Percentiles rank a stretch among this genome's conserved stretches.
These are phyloP conservation scores for Pythium aristosporum DNA, from an alignment of 352 stramenopile genomes.

Conservation along the genomic window DNA sequence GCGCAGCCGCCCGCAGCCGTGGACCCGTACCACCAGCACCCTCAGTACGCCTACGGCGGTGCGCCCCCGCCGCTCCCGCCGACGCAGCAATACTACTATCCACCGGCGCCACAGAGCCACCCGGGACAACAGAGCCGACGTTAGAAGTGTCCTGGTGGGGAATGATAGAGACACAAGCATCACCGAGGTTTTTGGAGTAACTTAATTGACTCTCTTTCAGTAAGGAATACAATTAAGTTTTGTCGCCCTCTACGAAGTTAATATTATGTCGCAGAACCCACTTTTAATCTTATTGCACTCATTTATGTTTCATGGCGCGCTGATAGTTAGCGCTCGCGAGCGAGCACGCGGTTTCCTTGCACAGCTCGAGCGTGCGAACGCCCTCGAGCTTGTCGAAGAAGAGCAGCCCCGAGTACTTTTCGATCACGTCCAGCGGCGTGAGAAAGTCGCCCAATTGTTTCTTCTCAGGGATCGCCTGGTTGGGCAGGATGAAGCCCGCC, in stretches of 20 bases:
- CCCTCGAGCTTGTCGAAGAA: constrained; percentile 90
- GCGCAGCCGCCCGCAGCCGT: constrained; percentile 10
- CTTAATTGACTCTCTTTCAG: constrained; percentile 9
- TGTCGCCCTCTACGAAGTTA: too few species aligned
- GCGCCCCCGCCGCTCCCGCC: constrained; percentile 9
- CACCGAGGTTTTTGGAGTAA: constrained; percentile 16
- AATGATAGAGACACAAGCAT: background rate
- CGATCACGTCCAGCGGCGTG: constrained; percentile 89
- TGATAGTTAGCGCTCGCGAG: constrained; percentile 48
- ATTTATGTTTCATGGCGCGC: constrained; percentile 19
- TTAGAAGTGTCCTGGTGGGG: background rate
- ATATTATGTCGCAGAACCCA: too few species aligned
- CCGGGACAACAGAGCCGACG: constrained; percentile 6
- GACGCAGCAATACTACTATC: constrained; percentile 23
- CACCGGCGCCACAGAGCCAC: constrained; percentile 9
- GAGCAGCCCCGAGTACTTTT: constrained; percentile 90
- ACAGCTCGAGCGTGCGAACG: constrained; percentile 55
- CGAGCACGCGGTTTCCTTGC: constrained; percentile 62
- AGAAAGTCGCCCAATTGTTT: constrained; percentile 86
- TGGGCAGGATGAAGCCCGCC: constrained; percentile 93
- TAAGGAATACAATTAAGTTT: too few species aligned
- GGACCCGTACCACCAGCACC: constrained; percentile 24
- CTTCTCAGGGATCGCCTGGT: constrained; percentile 77
- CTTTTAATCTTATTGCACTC: too few species aligned
- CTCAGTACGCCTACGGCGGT: constrained; percentile 18